Evolutionary conservation across 2,329 filamentous ascomycete species (phyloP).

Genomic region (Pyrenochaeta sp.): DNA sequence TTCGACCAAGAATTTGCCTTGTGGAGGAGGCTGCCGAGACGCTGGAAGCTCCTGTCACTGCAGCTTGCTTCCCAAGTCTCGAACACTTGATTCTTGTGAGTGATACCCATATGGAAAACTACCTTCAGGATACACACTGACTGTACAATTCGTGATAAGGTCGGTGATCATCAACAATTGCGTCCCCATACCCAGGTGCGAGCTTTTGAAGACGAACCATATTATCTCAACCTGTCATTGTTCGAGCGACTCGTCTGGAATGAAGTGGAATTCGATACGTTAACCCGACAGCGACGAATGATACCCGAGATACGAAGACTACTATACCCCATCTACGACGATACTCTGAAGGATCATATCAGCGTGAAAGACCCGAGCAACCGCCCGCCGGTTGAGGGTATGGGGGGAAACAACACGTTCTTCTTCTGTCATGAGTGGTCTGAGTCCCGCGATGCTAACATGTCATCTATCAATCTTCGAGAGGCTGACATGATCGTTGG

Average conservation of each 20-base stretch:
- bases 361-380: constrained; percentile 58
- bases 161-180: constrained; percentile 85
- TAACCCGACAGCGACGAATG: constrained; percentile 77
- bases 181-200: constrained; percentile 72
- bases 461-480: constrained; percentile 72
- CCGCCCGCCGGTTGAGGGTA: constrained; percentile 66
- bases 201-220: constrained; percentile 68
- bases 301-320: constrained; percentile 71
- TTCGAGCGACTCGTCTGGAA: constrained; percentile 81
- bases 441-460: constrained; percentile 69
- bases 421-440: constrained; percentile 72
- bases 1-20: constrained; percentile 73
- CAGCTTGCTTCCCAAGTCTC: constrained; percentile 67
- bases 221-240: constrained; percentile 75
- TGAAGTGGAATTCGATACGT: constrained; percentile 67
- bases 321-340: constrained; percentile 68
- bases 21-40: constrained; percentile 85
- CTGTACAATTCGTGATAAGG: neutral
- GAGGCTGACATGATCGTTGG: constrained; percentile 78
- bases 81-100: constrained; percentile 68
- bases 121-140: neutral
- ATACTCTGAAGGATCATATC: constrained; percentile 64
- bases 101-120: neutral
- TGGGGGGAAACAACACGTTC: constrained; percentile 67
- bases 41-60: constrained; percentile 69